Evolutionary conservation across 805 yeast species (phyloP).

Genomic region (Metschnikowia amazonensis): DNA sequence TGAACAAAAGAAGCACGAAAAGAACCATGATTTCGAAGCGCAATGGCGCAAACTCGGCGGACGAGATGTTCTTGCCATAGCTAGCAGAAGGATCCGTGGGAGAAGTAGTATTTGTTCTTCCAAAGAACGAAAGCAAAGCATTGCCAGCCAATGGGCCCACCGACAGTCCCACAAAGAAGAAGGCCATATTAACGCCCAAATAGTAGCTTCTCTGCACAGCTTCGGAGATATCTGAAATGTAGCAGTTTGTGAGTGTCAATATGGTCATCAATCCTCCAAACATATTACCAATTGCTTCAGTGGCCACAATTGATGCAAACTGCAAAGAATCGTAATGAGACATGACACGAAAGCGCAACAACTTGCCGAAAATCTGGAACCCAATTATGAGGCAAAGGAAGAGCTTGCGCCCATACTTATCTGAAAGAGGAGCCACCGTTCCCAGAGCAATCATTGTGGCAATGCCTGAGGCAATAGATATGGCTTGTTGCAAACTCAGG

Average conservation of each 20-base stretch:
- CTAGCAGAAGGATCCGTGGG: slow-evolving; percentile 1
- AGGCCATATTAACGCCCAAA: slow-evolving; percentile 58
- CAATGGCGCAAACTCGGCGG: slow-evolving; percentile 32
- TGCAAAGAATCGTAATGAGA: slow-evolving; percentile 26
- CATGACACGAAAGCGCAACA: slow-evolving; percentile 25
- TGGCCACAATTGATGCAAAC: slow-evolving; percentile 36
- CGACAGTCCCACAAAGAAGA: slow-evolving; percentile 57
- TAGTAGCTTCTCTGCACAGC: slow-evolving; percentile 54
- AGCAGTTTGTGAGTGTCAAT: slow-evolving; percentile 60
- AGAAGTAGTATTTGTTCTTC: neutral
- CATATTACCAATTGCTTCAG: slow-evolving; percentile 43
- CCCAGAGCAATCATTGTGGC: slow-evolving; percentile 53
- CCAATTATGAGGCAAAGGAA: slow-evolving; percentile 22
- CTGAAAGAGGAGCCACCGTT: slow-evolving; percentile 40
- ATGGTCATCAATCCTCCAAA: slow-evolving; percentile 64
- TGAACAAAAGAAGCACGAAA: slow-evolving; percentile 26
- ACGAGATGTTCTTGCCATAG: slow-evolving; percentile 17
- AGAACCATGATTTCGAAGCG: slow-evolving; percentile 32
- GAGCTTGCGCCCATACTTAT: slow-evolving; percentile 35
- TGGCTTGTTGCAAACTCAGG: slow-evolving; percentile 48
- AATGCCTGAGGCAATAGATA: slow-evolving; percentile 39
- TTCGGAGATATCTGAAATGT: slow-evolving; percentile 69
- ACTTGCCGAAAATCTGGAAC: slow-evolving; percentile 22
- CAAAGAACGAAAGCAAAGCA: slow-evolving; percentile 11
- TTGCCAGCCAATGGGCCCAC: slow-evolving; percentile 59